Evolutionary conservation across 2,329 filamentous ascomycete species (phyloP).

Genomic region (Fusarium pseudoanthophilum): DNA sequence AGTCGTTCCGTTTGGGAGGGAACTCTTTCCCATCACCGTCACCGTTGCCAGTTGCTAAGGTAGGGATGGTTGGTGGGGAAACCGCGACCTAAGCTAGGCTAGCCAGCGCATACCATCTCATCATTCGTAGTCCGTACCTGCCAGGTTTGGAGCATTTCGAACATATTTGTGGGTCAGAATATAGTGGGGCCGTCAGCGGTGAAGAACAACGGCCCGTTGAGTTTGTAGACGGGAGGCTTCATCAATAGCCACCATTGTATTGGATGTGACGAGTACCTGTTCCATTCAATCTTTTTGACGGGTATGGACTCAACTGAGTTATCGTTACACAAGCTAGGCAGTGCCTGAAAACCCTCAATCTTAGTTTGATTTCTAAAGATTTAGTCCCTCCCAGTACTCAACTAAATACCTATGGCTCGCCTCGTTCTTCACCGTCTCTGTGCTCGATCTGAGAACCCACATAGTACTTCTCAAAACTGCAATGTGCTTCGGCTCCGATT

Average conservation of each 20-base stretch:
- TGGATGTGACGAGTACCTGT: background rate
- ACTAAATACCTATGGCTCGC: constrained; percentile 1
- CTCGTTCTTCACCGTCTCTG: constrained; percentile 20
- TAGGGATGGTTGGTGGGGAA: constrained; percentile 37
- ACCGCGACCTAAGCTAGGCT: constrained; percentile 5
- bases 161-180: constrained; percentile 4
- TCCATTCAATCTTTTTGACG: background rate
- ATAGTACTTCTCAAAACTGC: constrained; percentile 5
- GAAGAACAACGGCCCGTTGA: constrained; percentile 3
- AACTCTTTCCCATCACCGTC: constrained; percentile 20
- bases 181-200: constrained; percentile 16
- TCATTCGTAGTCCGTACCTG: constrained; percentile 10
- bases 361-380: background rate
- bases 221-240: background rate
- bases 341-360: background rate
- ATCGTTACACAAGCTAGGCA: background rate
- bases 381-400: background rate
- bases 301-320: background rate
- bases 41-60: constrained; percentile 23
- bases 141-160: constrained; percentile 19
- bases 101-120: constrained; percentile 30
- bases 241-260: constrained; percentile 12
- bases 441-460: constrained; percentile 10
- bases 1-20: constrained; percentile 3
- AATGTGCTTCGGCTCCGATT: constrained; percentile 9